Conservation (phyloP, 805 yeast genomes). For the Zygotorulaspora danielsina region DNA sequence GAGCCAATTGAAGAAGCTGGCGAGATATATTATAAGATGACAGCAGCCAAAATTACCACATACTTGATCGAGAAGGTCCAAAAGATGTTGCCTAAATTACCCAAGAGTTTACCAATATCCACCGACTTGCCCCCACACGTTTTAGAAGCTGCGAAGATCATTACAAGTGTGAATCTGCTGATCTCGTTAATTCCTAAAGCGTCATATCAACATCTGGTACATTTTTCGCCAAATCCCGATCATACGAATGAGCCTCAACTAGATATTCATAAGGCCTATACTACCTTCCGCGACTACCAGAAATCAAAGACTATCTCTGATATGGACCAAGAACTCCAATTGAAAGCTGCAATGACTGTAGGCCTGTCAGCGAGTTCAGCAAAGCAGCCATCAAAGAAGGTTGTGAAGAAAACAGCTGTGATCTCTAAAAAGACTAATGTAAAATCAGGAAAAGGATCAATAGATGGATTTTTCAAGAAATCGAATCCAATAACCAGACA, state of each 20-base stretch:
- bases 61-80: conserved; percentile 41
- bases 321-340: conserved; percentile 30
- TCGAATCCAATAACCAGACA: conserved; percentile 1
- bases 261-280: conserved; percentile 34
- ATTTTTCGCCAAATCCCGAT: conserved; percentile 13
- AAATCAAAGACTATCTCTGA: conserved; percentile 17
- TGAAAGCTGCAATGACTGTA: conserved; percentile 32
- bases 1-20: conserved; percentile 43
- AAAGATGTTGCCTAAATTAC: conserved; percentile 38
- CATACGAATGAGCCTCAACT: neutral
- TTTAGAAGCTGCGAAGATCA: conserved; percentile 36
- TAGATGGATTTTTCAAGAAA: conserved; percentile 61
- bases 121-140: conserved; percentile 31
- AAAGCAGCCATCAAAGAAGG: conserved; percentile 20
- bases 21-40: conserved; percentile 44
- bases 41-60: conserved; percentile 36
- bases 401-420: conserved; percentile 25
- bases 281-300: conserved; percentile 30
- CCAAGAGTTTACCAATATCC: conserved; percentile 36
- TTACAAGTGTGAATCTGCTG: conserved; percentile 40
- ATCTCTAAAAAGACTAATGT: conserved; percentile 42
- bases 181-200: conserved; percentile 48
- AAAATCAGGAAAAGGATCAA: conserved; percentile 59
- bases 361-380: conserved; percentile 25
- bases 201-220: conserved; percentile 28